These are phyloP conservation scores for Pythium grandisporangium DNA, from an alignment of 352 stramenopile genomes.

Conservation along the genomic window DNA sequence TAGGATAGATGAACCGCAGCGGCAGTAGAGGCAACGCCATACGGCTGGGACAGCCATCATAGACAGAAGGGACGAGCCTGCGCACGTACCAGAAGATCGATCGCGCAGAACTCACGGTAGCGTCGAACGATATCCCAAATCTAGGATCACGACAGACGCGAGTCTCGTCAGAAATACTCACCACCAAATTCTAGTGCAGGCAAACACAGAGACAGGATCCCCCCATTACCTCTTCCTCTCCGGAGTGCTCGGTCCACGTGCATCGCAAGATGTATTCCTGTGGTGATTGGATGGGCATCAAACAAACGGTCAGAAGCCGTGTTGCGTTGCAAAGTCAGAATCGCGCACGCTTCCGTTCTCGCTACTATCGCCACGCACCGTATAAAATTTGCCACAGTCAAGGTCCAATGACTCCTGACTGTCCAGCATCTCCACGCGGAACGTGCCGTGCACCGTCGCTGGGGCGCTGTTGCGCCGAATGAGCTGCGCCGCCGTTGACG, in stretches of 20 bases:
- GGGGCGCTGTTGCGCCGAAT: slow-evolving; percentile 9
- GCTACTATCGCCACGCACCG: slow-evolving; percentile 18
- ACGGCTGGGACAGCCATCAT: not conserved
- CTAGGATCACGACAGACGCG: slow-evolving; percentile 13
- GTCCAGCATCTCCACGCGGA: slow-evolving; percentile 65
- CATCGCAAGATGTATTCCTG: slow-evolving; percentile 82
- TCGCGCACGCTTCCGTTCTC: not conserved
- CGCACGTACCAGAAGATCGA: slow-evolving; percentile 67
- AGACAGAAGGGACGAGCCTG: not conserved
- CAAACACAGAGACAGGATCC: too few species aligned
- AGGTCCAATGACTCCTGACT: slow-evolving; percentile 78
- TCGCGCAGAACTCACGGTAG: slow-evolving; percentile 80
- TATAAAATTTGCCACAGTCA: slow-evolving; percentile 83
- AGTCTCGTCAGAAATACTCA: not conserved
- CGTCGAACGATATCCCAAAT: slow-evolving; percentile 76
- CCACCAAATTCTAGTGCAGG: too few species aligned
- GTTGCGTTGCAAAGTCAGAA: not conserved
- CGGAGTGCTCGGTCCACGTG: slow-evolving; percentile 33
- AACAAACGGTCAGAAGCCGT: too few species aligned
- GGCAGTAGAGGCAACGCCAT: too few species aligned
- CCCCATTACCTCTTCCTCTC: slow-evolving; percentile 7
- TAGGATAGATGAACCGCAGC: too few species aligned
- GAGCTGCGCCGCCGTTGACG: slow-evolving; percentile 6
- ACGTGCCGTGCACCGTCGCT: slow-evolving; percentile 31
- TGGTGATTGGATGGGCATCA: too few species aligned